Evolutionary conservation across 1,139 yeast genomes (phyloP).

Genomic region (Magnusiomyces sp.): DNA sequence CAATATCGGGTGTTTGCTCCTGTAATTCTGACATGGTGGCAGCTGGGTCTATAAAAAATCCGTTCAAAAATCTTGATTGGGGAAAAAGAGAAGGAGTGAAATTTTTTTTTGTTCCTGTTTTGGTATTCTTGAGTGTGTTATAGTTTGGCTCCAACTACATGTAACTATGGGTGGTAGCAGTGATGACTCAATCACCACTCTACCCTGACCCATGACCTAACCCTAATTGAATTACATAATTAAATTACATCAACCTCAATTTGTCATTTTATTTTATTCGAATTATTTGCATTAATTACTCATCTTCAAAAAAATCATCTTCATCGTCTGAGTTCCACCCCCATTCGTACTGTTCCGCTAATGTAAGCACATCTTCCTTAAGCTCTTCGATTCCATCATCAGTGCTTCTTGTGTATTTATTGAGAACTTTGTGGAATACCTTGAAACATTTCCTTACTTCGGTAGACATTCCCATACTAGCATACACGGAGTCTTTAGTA

Average conservation of each 20-base stretch:
- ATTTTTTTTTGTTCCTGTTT: no score
- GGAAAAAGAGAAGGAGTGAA: no score
- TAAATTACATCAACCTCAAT: no score
- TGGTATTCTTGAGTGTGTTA: no score
- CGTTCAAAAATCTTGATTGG: not conserved
- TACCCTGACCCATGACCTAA: no score
- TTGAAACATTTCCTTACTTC: conserved; percentile 40
- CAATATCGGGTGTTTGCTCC: conserved; percentile 76
- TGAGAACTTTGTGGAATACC: conserved; percentile 41
- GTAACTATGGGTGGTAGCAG: no score
- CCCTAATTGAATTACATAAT: no score
- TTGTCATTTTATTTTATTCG: no score
- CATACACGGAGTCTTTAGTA: conserved; percentile 24
- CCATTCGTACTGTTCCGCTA: conserved; percentile 47
- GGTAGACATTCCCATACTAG: conserved; percentile 41
- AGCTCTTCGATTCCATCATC: conserved; percentile 64
- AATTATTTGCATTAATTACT: no score
- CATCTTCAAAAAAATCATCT: conserved; percentile 14
- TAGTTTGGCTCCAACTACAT: no score
- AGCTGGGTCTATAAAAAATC: conserved; percentile 5
- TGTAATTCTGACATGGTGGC: conserved; percentile 62
- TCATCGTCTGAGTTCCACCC: conserved; percentile 47
- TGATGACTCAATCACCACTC: no score
- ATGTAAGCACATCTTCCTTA: conserved; percentile 44
- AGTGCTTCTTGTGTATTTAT: conserved; percentile 33